phyloP scores from a whole-genome alignment of 1,284 basidiomycete species.

The Fomitopsis betulina region DNA sequence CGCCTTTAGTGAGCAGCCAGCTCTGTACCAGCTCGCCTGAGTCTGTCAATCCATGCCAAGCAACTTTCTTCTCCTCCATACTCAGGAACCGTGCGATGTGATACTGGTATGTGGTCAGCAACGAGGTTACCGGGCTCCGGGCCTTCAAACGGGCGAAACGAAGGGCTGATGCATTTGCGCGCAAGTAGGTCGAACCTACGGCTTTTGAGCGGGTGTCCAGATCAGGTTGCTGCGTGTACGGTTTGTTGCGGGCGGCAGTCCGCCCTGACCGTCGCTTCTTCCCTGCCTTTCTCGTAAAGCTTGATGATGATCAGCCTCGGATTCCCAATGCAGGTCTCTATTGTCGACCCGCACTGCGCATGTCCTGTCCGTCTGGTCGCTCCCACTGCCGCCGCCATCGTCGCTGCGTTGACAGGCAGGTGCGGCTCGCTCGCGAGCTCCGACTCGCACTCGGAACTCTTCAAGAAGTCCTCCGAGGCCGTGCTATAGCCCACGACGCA shows the following conservation, averaged over 20 bases:
- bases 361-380: neutral
- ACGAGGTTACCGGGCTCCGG: too few species aligned
- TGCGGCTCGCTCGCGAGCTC: neutral
- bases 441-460: neutral
- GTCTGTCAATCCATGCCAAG: too few species aligned
- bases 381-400: neutral
- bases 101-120: too few species aligned
- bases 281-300: neutral
- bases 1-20: too few species aligned
- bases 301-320: neutral
- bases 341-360: neutral
- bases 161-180: neutral
- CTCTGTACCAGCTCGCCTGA: too few species aligned
- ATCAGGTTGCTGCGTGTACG: too few species aligned
- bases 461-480: neutral
- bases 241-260: too few species aligned
- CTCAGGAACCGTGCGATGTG: too few species aligned
- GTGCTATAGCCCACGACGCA: too few species aligned
- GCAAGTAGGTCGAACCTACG: neutral
- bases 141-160: too few species aligned
- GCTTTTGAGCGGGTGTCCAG: too few species aligned
- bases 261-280: neutral
- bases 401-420: neutral
- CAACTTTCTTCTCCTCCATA: too few species aligned
- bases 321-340: neutral